Evolutionary conservation across 192 early-diverging fungal genomes (phyloP), one percentile per base, ranked within the genome.

Genomic region (Ambispora gerdemannii): DNA sequence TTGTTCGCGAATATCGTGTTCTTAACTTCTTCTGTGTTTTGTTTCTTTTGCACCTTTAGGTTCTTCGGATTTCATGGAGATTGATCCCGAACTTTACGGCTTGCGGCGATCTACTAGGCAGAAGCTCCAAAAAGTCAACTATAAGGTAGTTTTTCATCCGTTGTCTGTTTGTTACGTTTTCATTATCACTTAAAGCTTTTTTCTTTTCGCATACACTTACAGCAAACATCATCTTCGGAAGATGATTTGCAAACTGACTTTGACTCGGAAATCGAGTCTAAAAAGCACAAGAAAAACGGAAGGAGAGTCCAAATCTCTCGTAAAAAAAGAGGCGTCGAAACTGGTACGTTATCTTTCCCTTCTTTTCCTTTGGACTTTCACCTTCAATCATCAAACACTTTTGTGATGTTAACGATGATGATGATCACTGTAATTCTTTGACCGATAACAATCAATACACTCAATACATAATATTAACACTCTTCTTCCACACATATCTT

Each of bases 1-100:
- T 10, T 10, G 15, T 43, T 10, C 6, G 38, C 15, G 7, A 43
- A 15, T 43, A 43, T 10, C 6, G 38, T 10, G 38, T 15, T 6
- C 6, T 43, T 10, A 43, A 43, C 6, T 10, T 15, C 38, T 10
- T 15, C 15, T 43, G 6, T 43, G 7, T 43, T 15, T 10, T 15
- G 15, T 10, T 43, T 43, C 15, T 43, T 43, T 43, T 43, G 38
- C 38, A 10, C 38, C 38, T 43, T 43, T 15, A 70, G 68, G 56
- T 70, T 32, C 56, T n/a, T n/a, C n/a, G 24, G 68, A 60, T 24
- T 58, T 60, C 50, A 34, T 52, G 50, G 67, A 60, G 20, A 22
- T 59, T 11, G 56, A 70, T 34, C 68, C 68, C 31, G 68, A 70
- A 7, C 43, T 70, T 20, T 70, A 59, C 28, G 68, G 56, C 17